A percentile compares a stretch with the other conserved stretches of the same genome.
These are phyloP conservation scores for Rhinocladiella similis DNA, from an alignment of 2,329 filamentous ascomycete genomes.

Conservation along the genomic window DNA sequence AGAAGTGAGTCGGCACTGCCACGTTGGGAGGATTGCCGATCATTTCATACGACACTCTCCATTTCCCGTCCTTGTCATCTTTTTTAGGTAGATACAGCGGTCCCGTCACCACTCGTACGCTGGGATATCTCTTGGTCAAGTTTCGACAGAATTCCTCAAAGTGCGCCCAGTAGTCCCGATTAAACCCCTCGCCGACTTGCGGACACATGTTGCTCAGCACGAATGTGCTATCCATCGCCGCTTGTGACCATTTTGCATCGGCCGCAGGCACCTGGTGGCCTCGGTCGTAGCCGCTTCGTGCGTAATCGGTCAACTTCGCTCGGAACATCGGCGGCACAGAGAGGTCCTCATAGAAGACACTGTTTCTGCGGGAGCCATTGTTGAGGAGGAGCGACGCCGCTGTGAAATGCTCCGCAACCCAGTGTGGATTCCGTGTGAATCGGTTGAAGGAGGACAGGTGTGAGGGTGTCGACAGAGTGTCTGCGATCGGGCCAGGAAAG, in stretches of 20 bases:
- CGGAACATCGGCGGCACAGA: slow-evolving; percentile 82
- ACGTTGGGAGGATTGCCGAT: slow-evolving; percentile 92
- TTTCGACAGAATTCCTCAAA: slow-evolving; percentile 95
- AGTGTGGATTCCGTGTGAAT: slow-evolving; percentile 84
- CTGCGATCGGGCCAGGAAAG: slow-evolving; percentile 86
- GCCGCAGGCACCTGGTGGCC: slow-evolving; percentile 97
- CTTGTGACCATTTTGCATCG: slow-evolving; percentile 92
- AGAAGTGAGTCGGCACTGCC: slow-evolving; percentile 97
- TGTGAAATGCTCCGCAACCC: slow-evolving; percentile 97
- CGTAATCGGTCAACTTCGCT: slow-evolving; percentile 89
- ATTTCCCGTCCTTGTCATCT: slow-evolving; percentile 83
- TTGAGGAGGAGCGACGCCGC: slow-evolving; percentile 73
- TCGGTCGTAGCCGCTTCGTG: slow-evolving; percentile 88
- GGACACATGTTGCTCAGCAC: slow-evolving; percentile 95
- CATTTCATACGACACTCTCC: slow-evolving; percentile 93
- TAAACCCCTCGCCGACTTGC: slow-evolving; percentile 97
- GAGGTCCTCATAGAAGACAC: slow-evolving; percentile 77
- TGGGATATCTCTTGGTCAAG: slow-evolving; percentile 77
- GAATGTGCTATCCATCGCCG: slow-evolving; percentile 94
- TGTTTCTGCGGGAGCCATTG: slow-evolving; percentile 81
- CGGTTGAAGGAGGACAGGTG: slow-evolving; percentile 90
- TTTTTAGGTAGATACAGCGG: slow-evolving; percentile 88
- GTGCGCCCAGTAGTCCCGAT: slow-evolving; percentile 98
- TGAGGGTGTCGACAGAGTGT: slow-evolving; percentile 73
- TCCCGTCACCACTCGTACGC: slow-evolving; percentile 87